Evolutionary conservation across 495 filamentous ascomycete genomes (phyloP).

Genomic region (Penicillium simplicissimum): DNA sequence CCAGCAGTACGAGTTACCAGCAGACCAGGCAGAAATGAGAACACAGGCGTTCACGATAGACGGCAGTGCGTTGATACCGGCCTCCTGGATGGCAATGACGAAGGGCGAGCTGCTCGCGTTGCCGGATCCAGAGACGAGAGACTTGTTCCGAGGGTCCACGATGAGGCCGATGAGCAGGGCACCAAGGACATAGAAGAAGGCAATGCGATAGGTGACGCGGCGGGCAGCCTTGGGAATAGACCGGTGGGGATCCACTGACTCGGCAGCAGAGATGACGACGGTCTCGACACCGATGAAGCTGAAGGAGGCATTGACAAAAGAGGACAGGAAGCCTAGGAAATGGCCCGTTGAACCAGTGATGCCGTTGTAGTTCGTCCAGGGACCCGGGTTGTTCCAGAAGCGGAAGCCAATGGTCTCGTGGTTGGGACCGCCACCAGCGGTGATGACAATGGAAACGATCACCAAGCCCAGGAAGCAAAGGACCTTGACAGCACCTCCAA

Average conservation of each 20-base stretch:
- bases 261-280: slow-evolving; percentile 77
- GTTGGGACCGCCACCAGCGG: slow-evolving; percentile 63
- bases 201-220: slow-evolving; percentile 82
- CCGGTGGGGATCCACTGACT: slow-evolving; percentile 74
- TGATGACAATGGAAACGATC: slow-evolving; percentile 66
- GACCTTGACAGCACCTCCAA: slow-evolving; percentile 72
- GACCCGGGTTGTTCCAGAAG: slow-evolving; percentile 59
- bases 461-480: slow-evolving; percentile 71
- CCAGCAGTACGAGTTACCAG: slow-evolving; percentile 59
- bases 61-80: slow-evolving; percentile 66
- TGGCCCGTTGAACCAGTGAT: slow-evolving; percentile 39
- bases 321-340: slow-evolving; percentile 48
- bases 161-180: slow-evolving; percentile 58
- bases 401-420: slow-evolving; percentile 67
- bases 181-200: slow-evolving; percentile 73
- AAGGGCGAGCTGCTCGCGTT: slow-evolving; percentile 53
- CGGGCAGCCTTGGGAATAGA: slow-evolving; percentile 79
- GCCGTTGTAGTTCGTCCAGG: slow-evolving; percentile 40
- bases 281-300: slow-evolving; percentile 65
- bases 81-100: slow-evolving; percentile 59
- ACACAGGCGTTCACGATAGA: slow-evolving; percentile 78
- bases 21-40: slow-evolving; percentile 64
- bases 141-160: slow-evolving; percentile 43
- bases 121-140: slow-evolving; percentile 54
- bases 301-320: slow-evolving; percentile 50